A percentile compares a stretch with the other conserved stretches of the same genome.
These are phyloP conservation scores for Bidens hawaiensis DNA, from an alignment of 140 eudicot genomes.

Conservation along the genomic window DNA sequence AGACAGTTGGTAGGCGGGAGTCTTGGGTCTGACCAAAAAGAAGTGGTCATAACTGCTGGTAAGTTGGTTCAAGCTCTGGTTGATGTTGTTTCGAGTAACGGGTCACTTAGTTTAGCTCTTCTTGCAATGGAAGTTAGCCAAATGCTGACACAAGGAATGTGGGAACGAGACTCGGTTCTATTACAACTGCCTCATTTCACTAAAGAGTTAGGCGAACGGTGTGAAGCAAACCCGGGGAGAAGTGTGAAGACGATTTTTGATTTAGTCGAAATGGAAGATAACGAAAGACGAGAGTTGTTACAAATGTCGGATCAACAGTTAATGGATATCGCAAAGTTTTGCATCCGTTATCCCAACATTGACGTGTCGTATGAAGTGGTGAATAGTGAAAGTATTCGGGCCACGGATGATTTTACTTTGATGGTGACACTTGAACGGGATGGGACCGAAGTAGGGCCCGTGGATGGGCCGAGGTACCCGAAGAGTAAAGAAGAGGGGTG, in stretches of 20 bases:
- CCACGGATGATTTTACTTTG: constrained; percentile 58
- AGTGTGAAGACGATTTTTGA: constrained; percentile 65
- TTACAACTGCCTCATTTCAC: constrained; percentile 86
- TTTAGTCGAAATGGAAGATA: constrained; percentile 78
- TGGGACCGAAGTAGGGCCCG: constrained; percentile 74
- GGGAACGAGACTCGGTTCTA: constrained; percentile 90
- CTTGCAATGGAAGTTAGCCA: constrained; percentile 91
- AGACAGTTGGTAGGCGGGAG: constrained; percentile 83
- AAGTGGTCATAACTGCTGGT: constrained; percentile 60
- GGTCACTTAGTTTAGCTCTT: constrained; percentile 74
- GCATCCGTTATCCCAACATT: constrained; percentile 81
- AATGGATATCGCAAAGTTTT: constrained; percentile 65
- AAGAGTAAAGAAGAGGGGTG: constrained; percentile 81
- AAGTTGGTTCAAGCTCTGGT: constrained; percentile 91
- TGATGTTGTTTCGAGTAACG: constrained; percentile 83
- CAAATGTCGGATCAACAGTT: constrained; percentile 71
- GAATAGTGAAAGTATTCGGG: constrained; percentile 42
- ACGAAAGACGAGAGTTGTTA: constrained; percentile 56
- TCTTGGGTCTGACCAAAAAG: constrained; percentile 76
- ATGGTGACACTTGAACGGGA: constrained; percentile 70
- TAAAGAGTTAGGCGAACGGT: constrained; percentile 65
- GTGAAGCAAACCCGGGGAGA: constrained; percentile 74
- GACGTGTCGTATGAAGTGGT: constrained; percentile 61
- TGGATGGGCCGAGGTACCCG: constrained; percentile 72
- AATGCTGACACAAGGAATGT: constrained; percentile 96